Conservation (phyloP, 148 eudicot genomes). For the Persicaria tinctoria region DNA sequence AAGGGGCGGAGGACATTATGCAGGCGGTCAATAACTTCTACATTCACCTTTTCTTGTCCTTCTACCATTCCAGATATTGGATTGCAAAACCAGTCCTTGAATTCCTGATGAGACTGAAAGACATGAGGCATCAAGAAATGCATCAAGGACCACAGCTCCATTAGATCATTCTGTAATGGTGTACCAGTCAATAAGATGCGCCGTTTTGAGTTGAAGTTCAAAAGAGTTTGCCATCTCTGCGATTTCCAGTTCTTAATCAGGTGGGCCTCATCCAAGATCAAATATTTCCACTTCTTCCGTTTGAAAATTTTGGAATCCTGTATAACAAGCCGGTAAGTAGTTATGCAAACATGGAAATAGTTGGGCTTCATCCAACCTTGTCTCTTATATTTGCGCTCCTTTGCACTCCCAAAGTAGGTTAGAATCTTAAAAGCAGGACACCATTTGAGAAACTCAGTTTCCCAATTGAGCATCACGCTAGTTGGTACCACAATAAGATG, state of each 20-base stretch:
- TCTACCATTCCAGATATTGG: slow-evolving; percentile 99
- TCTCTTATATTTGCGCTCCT: slow-evolving; percentile 86
- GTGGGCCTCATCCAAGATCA: slow-evolving; percentile 99
- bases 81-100: slow-evolving; percentile 97
- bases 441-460: slow-evolving; percentile 99
- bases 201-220: slow-evolving; percentile 90
- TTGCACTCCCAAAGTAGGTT: slow-evolving; percentile 98
- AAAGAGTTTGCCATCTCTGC: slow-evolving; percentile 97
- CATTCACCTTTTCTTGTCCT: slow-evolving; percentile 93
- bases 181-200: slow-evolving; percentile 98
- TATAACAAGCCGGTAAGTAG: slow-evolving; percentile 95
- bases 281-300: slow-evolving; percentile 98
- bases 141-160: slow-evolving; percentile 99
- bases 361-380: slow-evolving; percentile 99
- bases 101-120: slow-evolving; percentile 99
- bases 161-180: slow-evolving; percentile 96
- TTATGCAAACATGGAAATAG: slow-evolving; percentile 90
- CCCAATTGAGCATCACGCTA: slow-evolving; percentile 99
- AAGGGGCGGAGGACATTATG: slow-evolving; percentile 99
- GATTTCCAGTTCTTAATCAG: slow-evolving; percentile 99
- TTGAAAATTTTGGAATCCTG: slow-evolving; percentile 97
- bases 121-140: slow-evolving; percentile 99
- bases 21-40: slow-evolving; percentile 94
- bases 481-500: slow-evolving; percentile 99
- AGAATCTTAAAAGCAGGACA: slow-evolving; percentile 98